A percentile compares a stretch with the other conserved stretches of the same genome.
Conservation (phyloP, 2,329 filamentous ascomycete genomes). For the Hymenoscyphus fructigenus region DNA sequence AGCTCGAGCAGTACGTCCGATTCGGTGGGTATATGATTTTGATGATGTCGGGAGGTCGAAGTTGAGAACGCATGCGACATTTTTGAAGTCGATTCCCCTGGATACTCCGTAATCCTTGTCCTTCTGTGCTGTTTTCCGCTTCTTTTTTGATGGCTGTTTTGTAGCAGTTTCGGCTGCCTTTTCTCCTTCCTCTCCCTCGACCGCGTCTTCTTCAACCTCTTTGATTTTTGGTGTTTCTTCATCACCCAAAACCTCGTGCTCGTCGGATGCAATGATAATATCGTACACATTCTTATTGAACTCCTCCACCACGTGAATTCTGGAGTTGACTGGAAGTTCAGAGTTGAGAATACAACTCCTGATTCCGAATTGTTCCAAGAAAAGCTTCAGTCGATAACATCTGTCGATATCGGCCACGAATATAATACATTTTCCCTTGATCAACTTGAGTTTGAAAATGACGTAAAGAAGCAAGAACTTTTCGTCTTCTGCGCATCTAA, state of each 20-base stretch:
- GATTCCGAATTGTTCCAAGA: slow-evolving; percentile 95
- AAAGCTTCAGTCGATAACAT: slow-evolving; percentile 90
- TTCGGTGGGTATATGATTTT: slow-evolving; percentile 95
- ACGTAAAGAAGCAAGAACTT: slow-evolving; percentile 93
- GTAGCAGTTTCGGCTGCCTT: slow-evolving; percentile 33
- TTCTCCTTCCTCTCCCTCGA: slow-evolving; percentile 27
- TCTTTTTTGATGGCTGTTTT: slow-evolving; percentile 55
- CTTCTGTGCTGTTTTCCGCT: slow-evolving; percentile 61
- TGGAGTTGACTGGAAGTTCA: slow-evolving; percentile 87
- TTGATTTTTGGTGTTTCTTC: slow-evolving; percentile 42
- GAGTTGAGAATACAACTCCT: slow-evolving; percentile 92
- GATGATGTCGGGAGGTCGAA: slow-evolving; percentile 89
- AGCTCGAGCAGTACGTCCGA: slow-evolving; percentile 88
- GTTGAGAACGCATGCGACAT: slow-evolving; percentile 92
- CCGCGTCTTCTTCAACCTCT: slow-evolving; percentile 30
- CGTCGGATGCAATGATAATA: slow-evolving; percentile 94
- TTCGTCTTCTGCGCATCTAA: slow-evolving; percentile 86
- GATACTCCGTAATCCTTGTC: slow-evolving; percentile 95
- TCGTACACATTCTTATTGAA: slow-evolving; percentile 98
- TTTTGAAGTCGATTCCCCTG: slow-evolving; percentile 93
- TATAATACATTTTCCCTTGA: slow-evolving; percentile 87
- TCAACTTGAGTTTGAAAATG: slow-evolving; percentile 90
- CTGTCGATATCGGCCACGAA: slow-evolving; percentile 85
- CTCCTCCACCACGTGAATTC: slow-evolving; percentile 92
- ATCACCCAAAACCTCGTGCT: slow-evolving; percentile 77